Conservation (phyloP, 805 yeast genomes). For the Geotrichum ghanense region DNA sequence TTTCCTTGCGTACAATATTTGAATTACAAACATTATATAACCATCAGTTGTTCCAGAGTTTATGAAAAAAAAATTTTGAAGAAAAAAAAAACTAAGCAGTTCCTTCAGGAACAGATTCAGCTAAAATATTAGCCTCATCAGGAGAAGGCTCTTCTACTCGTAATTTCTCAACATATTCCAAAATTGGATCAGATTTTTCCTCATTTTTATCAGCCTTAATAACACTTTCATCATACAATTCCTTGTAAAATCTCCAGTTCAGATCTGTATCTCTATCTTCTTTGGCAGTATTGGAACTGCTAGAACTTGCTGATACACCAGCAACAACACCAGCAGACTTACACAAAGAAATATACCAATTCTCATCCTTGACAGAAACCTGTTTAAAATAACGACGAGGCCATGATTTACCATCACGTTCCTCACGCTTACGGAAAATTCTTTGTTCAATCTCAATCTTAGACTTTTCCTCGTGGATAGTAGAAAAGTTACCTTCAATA, state of each 20-base stretch:
- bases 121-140: not conserved
- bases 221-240: conserved; percentile 11
- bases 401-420: conserved; percentile 57
- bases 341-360: conserved; percentile 9
- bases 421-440: conserved; percentile 63
- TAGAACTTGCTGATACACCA: conserved; percentile 8
- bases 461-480: conserved; percentile 65
- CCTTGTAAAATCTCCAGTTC: conserved; percentile 18
- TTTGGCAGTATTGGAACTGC: conserved; percentile 2
- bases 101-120: not conserved
- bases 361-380: conserved; percentile 11
- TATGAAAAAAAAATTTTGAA: too few species aligned
- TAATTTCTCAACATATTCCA: not conserved
- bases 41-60: too few species aligned
- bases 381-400: conserved; percentile 67
- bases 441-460: conserved; percentile 78
- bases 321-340: conserved; percentile 14
- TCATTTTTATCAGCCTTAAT: conserved; percentile 11
- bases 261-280: conserved; percentile 8
- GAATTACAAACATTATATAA: too few species aligned
- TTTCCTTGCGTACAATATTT: too few species aligned
- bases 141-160: not conserved
- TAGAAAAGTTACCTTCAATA: conserved; percentile 58
- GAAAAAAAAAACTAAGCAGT: not conserved
- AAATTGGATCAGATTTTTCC: not conserved